These are phyloP conservation scores for Purpureocillium lavendulum DNA, from an alignment of 2,329 filamentous ascomycete genomes.

Conservation along the genomic window DNA sequence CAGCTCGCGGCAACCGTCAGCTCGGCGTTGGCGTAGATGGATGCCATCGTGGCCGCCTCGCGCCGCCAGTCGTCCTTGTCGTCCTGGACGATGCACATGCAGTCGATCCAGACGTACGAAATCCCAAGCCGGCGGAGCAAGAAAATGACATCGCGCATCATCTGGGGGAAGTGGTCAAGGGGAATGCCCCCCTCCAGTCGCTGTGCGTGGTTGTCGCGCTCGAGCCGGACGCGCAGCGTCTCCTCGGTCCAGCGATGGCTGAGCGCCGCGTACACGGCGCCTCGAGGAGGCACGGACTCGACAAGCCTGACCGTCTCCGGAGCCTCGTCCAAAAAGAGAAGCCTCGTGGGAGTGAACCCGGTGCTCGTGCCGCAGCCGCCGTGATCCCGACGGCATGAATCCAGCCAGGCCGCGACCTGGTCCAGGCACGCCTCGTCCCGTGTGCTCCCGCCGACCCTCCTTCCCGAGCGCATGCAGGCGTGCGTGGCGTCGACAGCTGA, in stretches of 20 bases:
- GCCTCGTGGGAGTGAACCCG: conserved; percentile 3
- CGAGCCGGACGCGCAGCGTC: conserved; percentile 2
- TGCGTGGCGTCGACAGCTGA: no score
- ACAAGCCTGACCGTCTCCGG: neutral
- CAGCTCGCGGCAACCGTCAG: conserved; percentile 8
- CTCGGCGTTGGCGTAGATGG: conserved; percentile 7
- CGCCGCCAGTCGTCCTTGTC: conserved; percentile 8
- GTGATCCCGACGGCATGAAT: no score
- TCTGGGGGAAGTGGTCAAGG: conserved; percentile 1
- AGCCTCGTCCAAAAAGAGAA: conserved; percentile 1
- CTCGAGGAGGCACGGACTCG: neutral
- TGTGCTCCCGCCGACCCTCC: no score
- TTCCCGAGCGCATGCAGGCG: no score
- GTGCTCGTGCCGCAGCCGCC: neutral
- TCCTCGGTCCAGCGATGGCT: conserved; percentile 3
- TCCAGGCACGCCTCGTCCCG: no score
- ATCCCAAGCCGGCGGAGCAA: conserved; percentile 6
- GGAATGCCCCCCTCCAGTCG: conserved; percentile 4
- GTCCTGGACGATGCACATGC: conserved; percentile 12
- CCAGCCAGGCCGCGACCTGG: no score
- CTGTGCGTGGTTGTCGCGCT: neutral
- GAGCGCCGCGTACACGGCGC: conserved; percentile 3
- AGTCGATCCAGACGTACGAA: conserved; percentile 9
- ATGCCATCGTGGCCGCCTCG: conserved; percentile 9
- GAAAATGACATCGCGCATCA: conserved; percentile 6